Base-by-base conservation (phyloP, 176 grass and related monocot species). In the Triticum urartu region DNA sequence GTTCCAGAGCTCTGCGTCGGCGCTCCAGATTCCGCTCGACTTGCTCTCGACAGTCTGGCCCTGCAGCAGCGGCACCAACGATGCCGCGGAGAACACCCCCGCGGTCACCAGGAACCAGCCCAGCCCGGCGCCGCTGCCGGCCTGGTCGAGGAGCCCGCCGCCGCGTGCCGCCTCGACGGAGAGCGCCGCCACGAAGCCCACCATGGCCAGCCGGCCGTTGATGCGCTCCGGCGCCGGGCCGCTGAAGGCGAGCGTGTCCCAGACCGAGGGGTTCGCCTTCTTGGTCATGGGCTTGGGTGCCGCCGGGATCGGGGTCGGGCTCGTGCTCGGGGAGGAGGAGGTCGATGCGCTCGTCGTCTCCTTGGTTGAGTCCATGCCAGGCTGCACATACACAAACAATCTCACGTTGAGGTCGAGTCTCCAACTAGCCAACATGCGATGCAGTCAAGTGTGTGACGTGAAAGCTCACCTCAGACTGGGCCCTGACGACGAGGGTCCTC, bases 1-100 rank as follows among this genome's bases (percentile, higher is more conserved):
- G 42, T 98, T 98, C 93, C 93, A 98, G 77, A 98, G 77, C 93
- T 95, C 95, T 2, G 95, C 95, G 38, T 92, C 72, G 5, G 89
- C 89, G 39, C 17, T 92, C 87, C 91, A 87, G 6, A 95, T 0
- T 17, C 63, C 83, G 0, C 42, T 36, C 2, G 84, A 61, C 75
- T 86, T 90, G 9, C 26, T 73, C 86, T 93, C 82, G 0, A 80
- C 89, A 45, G 11, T 95, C 11, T 84, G 75, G 1, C 95, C 95
- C 5, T 78, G 79, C 20, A 98, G 91, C 67, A 98, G 36, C 28
- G 95, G 95, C 52, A 87, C 89, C 61, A 98, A 56, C 5, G 95
- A 98, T 11, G 95, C 95, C 1, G 35, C 89, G 0, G 95, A 89
- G 6, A 95, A 78, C 73, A 95, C 20, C 12, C 35, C 85, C 1